phyloP scores from a whole-genome alignment of 2,329 filamentous ascomycete genomes.

The Alternaria metachromatica region DNA sequence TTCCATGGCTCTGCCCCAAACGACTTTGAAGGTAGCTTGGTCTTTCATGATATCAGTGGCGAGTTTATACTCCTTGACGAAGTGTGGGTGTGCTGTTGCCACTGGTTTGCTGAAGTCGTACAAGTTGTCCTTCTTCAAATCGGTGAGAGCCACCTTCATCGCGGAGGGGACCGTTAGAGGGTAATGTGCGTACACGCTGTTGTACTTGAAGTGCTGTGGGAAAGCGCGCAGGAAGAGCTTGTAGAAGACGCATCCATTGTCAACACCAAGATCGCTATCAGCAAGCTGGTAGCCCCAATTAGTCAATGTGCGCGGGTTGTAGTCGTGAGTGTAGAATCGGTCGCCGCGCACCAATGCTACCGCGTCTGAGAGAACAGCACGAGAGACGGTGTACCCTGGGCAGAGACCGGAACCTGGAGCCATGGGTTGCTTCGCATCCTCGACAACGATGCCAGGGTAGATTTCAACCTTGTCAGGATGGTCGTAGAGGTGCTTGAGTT shows the following conservation, averaged over 20 bases:
- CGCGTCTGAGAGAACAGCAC: conserved; percentile 78
- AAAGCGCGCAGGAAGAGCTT: conserved; percentile 82
- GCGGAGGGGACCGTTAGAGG: conserved; percentile 74
- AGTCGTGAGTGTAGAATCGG: conserved; percentile 80
- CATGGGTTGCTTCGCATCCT: conserved; percentile 76
- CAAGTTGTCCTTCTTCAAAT: conserved; percentile 69
- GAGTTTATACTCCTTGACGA: conserved; percentile 67
- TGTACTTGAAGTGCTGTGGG: conserved; percentile 76
- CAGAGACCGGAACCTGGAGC: conserved; percentile 72
- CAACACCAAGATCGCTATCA: conserved; percentile 73
- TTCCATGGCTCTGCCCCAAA: conserved; percentile 69
- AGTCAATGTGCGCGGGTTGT: conserved; percentile 71
- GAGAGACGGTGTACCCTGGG: conserved; percentile 77
- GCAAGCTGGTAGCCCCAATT: conserved; percentile 85
- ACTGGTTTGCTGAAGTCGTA: conserved; percentile 74
- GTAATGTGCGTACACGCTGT: conserved; percentile 84
- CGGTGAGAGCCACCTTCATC: conserved; percentile 72
- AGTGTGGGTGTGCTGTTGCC: conserved; percentile 52
- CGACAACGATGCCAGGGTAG: conserved; percentile 78
- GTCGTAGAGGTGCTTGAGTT: conserved; percentile 67
- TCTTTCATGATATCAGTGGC: conserved; percentile 69
- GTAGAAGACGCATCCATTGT: conserved; percentile 85
- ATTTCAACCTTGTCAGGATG: conserved; percentile 82
- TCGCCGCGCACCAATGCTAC: conserved; percentile 81
- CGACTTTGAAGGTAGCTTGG: conserved; percentile 66